phyloP scores from a whole-genome alignment of 331 rosid genomes.

The Pyrus hybrid region DNA sequence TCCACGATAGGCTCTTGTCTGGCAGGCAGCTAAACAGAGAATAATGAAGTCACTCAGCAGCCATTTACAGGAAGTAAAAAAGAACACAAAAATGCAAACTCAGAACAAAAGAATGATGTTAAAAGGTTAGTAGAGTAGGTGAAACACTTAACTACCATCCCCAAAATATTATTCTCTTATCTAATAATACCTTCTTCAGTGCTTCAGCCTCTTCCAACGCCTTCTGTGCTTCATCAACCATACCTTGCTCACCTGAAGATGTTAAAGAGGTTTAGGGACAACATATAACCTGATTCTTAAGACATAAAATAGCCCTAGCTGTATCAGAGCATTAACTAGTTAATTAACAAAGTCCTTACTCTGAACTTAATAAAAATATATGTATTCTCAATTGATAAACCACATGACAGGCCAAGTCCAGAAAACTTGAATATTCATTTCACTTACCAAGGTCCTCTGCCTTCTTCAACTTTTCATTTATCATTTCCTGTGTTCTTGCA shows the following conservation, averaged over 20 bases:
- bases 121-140: background rate
- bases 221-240: slow-evolving; percentile 96
- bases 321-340: background rate
- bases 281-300: background rate
- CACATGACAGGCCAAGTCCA: background rate
- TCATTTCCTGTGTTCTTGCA: slow-evolving; percentile 91
- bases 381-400: background rate
- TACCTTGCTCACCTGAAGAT: slow-evolving; percentile 94
- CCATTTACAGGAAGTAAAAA: background rate
- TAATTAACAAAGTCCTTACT: background rate
- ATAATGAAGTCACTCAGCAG: background rate
- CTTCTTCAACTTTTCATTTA: slow-evolving; percentile 95
- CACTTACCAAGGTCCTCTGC: slow-evolving; percentile 97
- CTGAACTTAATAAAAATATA: background rate
- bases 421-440: background rate
- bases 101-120: background rate
- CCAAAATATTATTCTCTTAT: background rate
- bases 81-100: background rate
- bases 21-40: slow-evolving; percentile 63
- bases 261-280: slow-evolving; percentile 5
- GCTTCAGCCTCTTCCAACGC: slow-evolving; percentile 99
- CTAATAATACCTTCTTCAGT: slow-evolving; percentile 63
- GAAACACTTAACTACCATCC: background rate
- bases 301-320: background rate
- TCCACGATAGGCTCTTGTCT: slow-evolving; percentile 86